Evolutionary conservation across 352 stramenopile species (phyloP), one percentile per base, ranked within the genome.

Genomic region (Saprolegnia parasitica): DNA sequence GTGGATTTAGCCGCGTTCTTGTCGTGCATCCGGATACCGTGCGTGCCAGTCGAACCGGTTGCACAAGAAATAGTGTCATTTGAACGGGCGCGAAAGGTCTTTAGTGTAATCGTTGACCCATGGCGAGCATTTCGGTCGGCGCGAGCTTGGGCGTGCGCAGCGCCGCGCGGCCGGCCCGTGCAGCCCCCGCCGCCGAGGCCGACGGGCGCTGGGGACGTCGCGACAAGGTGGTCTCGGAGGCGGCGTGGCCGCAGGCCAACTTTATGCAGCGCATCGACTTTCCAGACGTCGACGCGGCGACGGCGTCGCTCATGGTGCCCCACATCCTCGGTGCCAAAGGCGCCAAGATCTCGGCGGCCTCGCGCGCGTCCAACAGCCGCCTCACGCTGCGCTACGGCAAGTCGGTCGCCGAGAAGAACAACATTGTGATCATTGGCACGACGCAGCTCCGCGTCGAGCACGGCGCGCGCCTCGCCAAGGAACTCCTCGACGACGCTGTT

Each of bases 231-330:
- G 15, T 15, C 42, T 15, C 13, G 13, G 42, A 49, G 42, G 13
- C 18, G 42, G 42, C 42, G 8, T 49, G 42, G 42, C 18, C 42
- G 18, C 42, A 49, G 8, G 42, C 42, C 42, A 49, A 49, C 42
- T 49, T 49, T 49, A 67, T 67, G 58, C 58, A 67, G 20, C 58
- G 58, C 18, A 40, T 67, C 11, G 42, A 67, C 18, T 67, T 67
- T 37, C 58, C 58, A 16, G 58, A 56, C 32, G 35, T 56, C 10
- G 45, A 56, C 26, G 21, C 40, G 21, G 58, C 37, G 8, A 67
- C 45, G 4, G 58, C 58, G 4, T 21, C 15, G 11, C 21, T 42
- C 9, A 67, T 67, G 58, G 26, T 67, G 18, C 58, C 58, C 20
- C 40, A 67, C 39, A 56, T 67, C 24, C 37, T 67, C 16, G 58